phyloP scores from a whole-genome alignment of 2,329 filamentous ascomycete genomes.

The Xylariaceae sp. region DNA sequence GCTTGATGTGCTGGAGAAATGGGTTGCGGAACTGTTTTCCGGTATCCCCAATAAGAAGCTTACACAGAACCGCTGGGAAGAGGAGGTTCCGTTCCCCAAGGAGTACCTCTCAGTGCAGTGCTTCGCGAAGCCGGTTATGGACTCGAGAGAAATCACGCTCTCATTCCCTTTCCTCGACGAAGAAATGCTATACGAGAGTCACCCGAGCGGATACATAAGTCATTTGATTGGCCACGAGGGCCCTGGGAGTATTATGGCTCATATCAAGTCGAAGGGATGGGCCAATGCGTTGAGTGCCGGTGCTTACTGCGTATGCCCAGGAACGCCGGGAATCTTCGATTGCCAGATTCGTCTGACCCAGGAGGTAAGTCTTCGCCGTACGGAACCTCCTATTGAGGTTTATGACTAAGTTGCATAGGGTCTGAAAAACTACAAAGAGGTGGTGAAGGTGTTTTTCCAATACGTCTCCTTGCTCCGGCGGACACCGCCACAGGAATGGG shows the following conservation, averaged over 20 bases:
- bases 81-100: constrained; percentile 45
- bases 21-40: constrained; percentile 80
- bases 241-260: constrained; percentile 84
- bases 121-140: constrained; percentile 89
- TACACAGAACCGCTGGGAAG: constrained; percentile 51
- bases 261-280: constrained; percentile 87
- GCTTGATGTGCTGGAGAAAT: constrained; percentile 74
- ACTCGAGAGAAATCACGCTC: constrained; percentile 72
- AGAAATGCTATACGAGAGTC: constrained; percentile 69
- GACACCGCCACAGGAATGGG: constrained; percentile 79
- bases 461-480: constrained; percentile 85
- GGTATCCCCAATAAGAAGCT: constrained; percentile 77
- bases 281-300: constrained; percentile 78
- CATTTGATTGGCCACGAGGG: constrained; percentile 91
- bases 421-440: constrained; percentile 72
- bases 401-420: constrained; percentile 39
- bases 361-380: constrained; percentile 49
- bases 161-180: constrained; percentile 84
- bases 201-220: constrained; percentile 79
- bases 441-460: constrained; percentile 80
- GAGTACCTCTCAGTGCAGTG: constrained; percentile 59
- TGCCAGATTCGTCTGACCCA: constrained; percentile 76
- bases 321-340: constrained; percentile 70
- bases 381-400: background rate
- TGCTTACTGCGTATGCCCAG: constrained; percentile 69